Percentiles rank a stretch among this genome's conserved stretches.
Evolutionary conservation across 2,329 filamentous ascomycete genomes (phyloP).

Genomic region (Fusarium azukiicola): DNA sequence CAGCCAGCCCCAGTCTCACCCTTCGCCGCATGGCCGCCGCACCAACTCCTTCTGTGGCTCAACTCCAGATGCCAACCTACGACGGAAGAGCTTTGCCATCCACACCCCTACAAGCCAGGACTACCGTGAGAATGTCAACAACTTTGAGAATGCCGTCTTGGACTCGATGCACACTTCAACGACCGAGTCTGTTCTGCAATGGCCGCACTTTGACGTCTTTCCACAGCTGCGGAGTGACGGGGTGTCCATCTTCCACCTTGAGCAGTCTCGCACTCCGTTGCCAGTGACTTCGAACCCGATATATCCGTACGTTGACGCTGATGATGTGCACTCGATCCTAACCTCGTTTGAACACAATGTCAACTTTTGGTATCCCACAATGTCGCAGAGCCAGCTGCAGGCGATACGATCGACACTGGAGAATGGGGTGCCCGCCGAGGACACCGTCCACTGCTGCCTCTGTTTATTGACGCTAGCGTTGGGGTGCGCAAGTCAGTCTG

Average conservation of each 20-base stretch:
- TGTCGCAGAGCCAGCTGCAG: constrained; percentile 65
- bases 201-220: constrained; percentile 72
- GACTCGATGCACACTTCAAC: constrained; percentile 73
- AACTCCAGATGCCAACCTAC: constrained; percentile 45
- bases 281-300: constrained; percentile 59
- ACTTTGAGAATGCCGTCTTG: constrained; percentile 70
- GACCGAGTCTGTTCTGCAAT: constrained; percentile 73
- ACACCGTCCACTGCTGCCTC: constrained; percentile 64
- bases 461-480: constrained; percentile 71
- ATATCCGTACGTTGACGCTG: constrained; percentile 65
- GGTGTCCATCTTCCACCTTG: constrained; percentile 70
- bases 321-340: constrained; percentile 67
- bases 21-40: constrained; percentile 44
- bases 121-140: constrained; percentile 47
- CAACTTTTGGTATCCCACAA: constrained; percentile 76
- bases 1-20: constrained; percentile 36
- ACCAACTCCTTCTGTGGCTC: constrained; percentile 52
- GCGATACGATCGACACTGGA: constrained; percentile 58
- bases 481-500: constrained; percentile 69
- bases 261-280: constrained; percentile 65
- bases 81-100: constrained; percentile 51
- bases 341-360: constrained; percentile 68
- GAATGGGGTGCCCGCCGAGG: constrained; percentile 60
- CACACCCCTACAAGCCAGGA: constrained; percentile 49
- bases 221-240: constrained; percentile 67